Evolutionary conservation across 2,329 filamentous ascomycete species (phyloP), one percentile per base, ranked within the genome.

Genomic region (Colletotrichum falcatum): DNA sequence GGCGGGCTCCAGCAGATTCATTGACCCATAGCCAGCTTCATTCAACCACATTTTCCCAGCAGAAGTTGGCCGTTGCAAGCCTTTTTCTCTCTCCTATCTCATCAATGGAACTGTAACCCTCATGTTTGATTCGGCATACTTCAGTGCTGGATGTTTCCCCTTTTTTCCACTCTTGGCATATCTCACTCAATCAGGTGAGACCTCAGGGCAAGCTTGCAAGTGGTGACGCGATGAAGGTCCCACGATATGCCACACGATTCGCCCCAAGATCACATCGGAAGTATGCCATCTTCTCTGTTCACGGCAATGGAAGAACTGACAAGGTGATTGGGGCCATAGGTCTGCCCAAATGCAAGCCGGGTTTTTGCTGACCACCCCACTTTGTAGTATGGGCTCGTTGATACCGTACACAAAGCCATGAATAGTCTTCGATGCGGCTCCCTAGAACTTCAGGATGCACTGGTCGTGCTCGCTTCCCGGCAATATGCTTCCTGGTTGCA

Each of bases 381-480:
- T 33, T 33, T 16, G 14, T 12, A 71, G 69, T 56, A 55, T 28
- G 26, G 39, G 6, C 60, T 71, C 18, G 30, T 70, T 35, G 30
- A 51, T 20, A 20, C 1, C 35, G 44, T 61, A 26, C 16, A 44
- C 16, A 33, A 44, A 28, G 42, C 39, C 14, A 23, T 70, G 33
- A 60, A 37, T 12, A n/a, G 39, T 18, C 14, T 63, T 2, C 33
- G 49, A 4, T 14, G 1, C 9, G 30, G 12, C 6, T 11, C 4
- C 30, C 54, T 37, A 14, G 8, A 39, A 30, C 69, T 69, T 14
- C 78, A 80, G 49, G 74, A 85, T 72, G 83, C 83, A 8, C 83
- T 84, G 20, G 82, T 88, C 28, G 78, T 90, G 23, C 79, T 90
- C 12, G 83, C 83, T 23, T 88, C 87, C 26, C 83, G 81, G 30